Base-by-base conservation (phyloP, 1,284 basidiomycete genomes). In the Amylostereum areolatum region DNA sequence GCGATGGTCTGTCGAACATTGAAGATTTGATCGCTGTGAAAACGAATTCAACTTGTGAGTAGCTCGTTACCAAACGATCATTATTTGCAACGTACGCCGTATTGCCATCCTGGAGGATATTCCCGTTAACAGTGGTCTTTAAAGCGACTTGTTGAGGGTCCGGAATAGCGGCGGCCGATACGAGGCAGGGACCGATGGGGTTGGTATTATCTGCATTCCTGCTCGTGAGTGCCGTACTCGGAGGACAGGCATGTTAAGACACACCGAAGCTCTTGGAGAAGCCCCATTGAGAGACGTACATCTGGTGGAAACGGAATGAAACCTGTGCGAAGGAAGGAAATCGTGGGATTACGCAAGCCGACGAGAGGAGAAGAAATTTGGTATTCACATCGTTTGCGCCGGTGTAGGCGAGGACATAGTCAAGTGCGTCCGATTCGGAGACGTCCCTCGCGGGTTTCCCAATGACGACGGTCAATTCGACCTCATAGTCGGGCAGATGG, bases 381-480 rank as follows among this genome's bases (percentile, higher is more conserved):
- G 47, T 18, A 64, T 75, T 51, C 51, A 90, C 85, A 61, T 92
- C 90, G 60, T 92, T 92, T 2, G 81, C 85, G 5, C 72, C 83
- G 1, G 85, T 89, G 62, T 90, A 92, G 1, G 81, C 91, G 0
- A 92, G 73, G 3, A 95, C 83, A 57, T 92, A 90, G 59, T 90
- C 80, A 45, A 92, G 68, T 0, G 92, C 91, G 3, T 92, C 78
- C 0, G 71, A 76, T 57, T 87, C 85, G 0, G 75, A 73, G 6
- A 94, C 89, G 59, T 95, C 69, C 68, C 85, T 89, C 43, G 86
- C 85, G 0, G 80, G 63, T 59, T 85, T 88, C 18, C 89, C 90
- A 42, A 96, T 89, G 50, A 96, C 85, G 54, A 95, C 78, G 34
- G 82, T 88, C 10, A 97, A 70, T 60, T 97, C 93, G 43, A 90